Evolutionary conservation across 805 yeast species (phyloP).

Genomic region (Saccharomycopsis guyanensis): DNA sequence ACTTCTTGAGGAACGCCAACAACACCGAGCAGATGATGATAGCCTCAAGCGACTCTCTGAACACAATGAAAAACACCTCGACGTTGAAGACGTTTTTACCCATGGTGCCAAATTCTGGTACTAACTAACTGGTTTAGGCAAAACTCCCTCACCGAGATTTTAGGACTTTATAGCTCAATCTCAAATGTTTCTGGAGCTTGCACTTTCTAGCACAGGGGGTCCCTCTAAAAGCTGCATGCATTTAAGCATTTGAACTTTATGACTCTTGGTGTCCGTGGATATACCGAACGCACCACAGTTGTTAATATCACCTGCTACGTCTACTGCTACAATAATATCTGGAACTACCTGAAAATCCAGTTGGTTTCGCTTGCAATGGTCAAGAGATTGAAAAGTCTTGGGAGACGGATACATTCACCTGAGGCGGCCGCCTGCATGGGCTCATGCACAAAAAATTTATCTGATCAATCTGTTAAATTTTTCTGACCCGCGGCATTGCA

Average conservation of each 20-base stretch:
- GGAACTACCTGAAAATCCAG: too few relatives aligned
- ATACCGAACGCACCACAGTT: too few relatives aligned
- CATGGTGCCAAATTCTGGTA: constrained; percentile 3
- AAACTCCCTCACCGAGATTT: not conserved
- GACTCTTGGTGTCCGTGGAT: too few relatives aligned
- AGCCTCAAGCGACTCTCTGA: constrained; percentile 93
- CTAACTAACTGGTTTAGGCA: not conserved
- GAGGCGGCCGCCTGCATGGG: not conserved
- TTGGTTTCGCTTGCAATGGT: too few relatives aligned
- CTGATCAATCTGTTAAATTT: not conserved
- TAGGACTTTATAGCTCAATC: not conserved
- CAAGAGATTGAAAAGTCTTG: too few relatives aligned
- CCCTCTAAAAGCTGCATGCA: not conserved
- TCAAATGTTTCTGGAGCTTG: not conserved
- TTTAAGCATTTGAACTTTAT: too few relatives aligned
- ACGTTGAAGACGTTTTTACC: constrained; percentile 20
- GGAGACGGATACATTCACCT: too few relatives aligned
- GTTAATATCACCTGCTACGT: too few relatives aligned
- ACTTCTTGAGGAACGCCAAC: constrained; percentile 85
- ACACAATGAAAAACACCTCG: constrained; percentile 76
- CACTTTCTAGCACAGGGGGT: not conserved
- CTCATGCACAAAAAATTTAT: not conserved
- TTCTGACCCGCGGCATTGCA: too few relatives aligned
- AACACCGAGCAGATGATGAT: constrained; percentile 85
- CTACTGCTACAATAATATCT: too few relatives aligned